phyloP scores from a whole-genome alignment of 345 rosid genomes.

The Iberis pinnata region DNA sequence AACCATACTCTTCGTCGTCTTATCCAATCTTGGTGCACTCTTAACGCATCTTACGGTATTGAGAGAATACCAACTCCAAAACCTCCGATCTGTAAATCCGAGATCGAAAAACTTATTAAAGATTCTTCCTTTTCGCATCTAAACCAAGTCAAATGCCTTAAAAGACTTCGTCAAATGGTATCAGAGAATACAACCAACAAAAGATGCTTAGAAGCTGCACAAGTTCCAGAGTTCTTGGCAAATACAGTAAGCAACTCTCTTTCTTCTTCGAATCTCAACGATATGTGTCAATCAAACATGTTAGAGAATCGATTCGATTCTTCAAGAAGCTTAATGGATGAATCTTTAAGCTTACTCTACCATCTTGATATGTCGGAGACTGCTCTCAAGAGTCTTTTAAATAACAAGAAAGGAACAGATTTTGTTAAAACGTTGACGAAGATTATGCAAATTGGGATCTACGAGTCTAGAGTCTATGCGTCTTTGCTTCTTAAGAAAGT shows the following conservation, averaged over 20 bases:
- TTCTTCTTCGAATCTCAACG: slow-evolving; percentile 25
- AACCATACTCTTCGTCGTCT: slow-evolving; percentile 81
- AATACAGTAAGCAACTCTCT: slow-evolving; percentile 30
- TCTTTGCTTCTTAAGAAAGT: slow-evolving; percentile 35
- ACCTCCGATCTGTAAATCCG: slow-evolving; percentile 49
- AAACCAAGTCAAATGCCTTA: slow-evolving; percentile 47
- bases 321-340: slow-evolving; percentile 35
- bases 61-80: slow-evolving; percentile 93
- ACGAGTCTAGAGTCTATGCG: slow-evolving; percentile 45
- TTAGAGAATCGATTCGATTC: slow-evolving; percentile 35
- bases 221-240: slow-evolving; percentile 59
- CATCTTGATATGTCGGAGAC: slow-evolving; percentile 58
- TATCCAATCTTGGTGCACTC: slow-evolving; percentile 91
- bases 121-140: slow-evolving; percentile 44
- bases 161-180: slow-evolving; percentile 46
- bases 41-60: slow-evolving; percentile 72
- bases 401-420: slow-evolving; percentile 38
- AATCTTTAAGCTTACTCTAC: slow-evolving; percentile 58
- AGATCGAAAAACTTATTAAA: slow-evolving; percentile 51
- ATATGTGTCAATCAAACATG: slow-evolving; percentile 28
- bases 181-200: slow-evolving; percentile 53
- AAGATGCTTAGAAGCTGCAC: slow-evolving; percentile 65
- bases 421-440: slow-evolving; percentile 42
- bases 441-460: slow-evolving; percentile 49
- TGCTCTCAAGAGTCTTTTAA: slow-evolving; percentile 48